Evolutionary conservation across 1,284 basidiomycete genomes (phyloP).

Genomic region (Marasmius tenuissimus): DNA sequence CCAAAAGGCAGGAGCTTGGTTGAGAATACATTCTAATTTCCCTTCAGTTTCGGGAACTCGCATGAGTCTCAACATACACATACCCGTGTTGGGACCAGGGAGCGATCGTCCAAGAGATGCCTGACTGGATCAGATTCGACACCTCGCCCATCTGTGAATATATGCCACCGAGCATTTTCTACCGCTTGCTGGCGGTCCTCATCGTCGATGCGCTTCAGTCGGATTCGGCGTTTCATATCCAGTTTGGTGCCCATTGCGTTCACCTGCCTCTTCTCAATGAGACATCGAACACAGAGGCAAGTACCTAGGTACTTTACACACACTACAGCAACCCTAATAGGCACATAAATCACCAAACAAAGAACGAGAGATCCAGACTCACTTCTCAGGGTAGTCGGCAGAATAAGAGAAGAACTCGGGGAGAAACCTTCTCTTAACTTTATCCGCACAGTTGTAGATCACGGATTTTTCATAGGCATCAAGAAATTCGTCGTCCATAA

Average conservation of each 20-base stretch:
- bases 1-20: slow-evolving; percentile 6
- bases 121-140: slow-evolving; percentile 10
- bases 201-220: slow-evolving; percentile 7
- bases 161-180: slow-evolving; percentile 10
- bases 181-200: slow-evolving; percentile 5
- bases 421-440: slow-evolving; percentile 15
- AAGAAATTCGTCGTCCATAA: slow-evolving; percentile 28
- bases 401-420: slow-evolving; percentile 24
- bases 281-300: too few relatives aligned
- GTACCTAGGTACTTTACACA: too few relatives aligned
- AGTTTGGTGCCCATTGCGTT: slow-evolving; percentile 17
- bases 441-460: slow-evolving; percentile 20
- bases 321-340: slow-evolving; percentile 22
- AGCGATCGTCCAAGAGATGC: too few relatives aligned
- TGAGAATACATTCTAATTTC: too few relatives aligned
- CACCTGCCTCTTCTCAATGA: slow-evolving; percentile 17
- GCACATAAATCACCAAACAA: slow-evolving; percentile 25
- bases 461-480: slow-evolving; percentile 26
- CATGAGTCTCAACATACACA: too few relatives aligned
- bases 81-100: too few relatives aligned
- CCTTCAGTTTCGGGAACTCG: too few relatives aligned
- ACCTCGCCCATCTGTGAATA: slow-evolving; percentile 14
- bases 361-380: too few relatives aligned
- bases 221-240: slow-evolving; percentile 13
- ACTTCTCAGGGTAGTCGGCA: slow-evolving; percentile 32